Conservation (phyloP, 345 rosid genomes). For the Punica granatum region DNA sequence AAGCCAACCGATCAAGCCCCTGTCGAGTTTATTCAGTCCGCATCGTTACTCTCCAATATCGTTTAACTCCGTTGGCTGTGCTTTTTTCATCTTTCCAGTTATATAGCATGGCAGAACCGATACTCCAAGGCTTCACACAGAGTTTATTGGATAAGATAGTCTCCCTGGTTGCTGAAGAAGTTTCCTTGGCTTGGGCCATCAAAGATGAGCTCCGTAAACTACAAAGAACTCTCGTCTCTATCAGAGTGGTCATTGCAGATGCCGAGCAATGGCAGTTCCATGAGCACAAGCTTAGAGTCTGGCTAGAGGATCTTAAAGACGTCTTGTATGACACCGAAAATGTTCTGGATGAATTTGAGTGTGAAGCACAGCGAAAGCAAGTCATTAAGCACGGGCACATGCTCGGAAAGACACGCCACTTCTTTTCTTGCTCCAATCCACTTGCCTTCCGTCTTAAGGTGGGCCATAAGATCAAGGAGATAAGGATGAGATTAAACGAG, state of each 20-base stretch:
- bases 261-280: slow-evolving; percentile 3
- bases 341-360: background rate
- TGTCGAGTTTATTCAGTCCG: too few species aligned
- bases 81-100: too few species aligned
- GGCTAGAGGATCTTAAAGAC: slow-evolving; percentile 4
- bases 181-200: slow-evolving; percentile 1
- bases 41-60: too few species aligned
- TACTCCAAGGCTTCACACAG: too few species aligned
- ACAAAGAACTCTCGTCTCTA: background rate
- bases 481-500: background rate
- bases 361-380: background rate
- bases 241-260: slow-evolving; percentile 5
- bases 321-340: slow-evolving; percentile 1
- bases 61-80: too few species aligned
- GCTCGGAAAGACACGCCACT: background rate
- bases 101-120: too few species aligned
- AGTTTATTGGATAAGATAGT: background rate
- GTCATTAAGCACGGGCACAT: background rate
- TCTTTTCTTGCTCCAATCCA: slow-evolving; percentile 4
- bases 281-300: background rate
- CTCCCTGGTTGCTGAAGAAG: background rate
- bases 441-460: background rate
- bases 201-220: background rate
- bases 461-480: background rate
- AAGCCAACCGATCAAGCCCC: too few species aligned